phyloP scores from a whole-genome alignment of 2,329 filamentous ascomycete genomes.

The Harringtonia aguacate region DNA sequence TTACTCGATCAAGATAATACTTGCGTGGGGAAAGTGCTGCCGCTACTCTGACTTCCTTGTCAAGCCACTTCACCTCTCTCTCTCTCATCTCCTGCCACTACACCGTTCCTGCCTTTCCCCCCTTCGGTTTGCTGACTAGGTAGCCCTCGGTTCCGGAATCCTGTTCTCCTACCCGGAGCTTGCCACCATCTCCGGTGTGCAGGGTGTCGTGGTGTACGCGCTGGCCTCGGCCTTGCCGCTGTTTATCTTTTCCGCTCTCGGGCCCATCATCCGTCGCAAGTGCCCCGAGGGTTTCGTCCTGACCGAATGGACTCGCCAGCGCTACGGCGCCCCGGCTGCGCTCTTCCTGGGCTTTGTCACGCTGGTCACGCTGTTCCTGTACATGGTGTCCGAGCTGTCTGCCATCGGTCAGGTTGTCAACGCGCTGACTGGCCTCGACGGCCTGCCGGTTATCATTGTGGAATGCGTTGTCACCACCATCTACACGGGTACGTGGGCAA shows the following conservation, averaged over 20 bases:
- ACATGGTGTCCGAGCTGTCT: slow-evolving; percentile 79
- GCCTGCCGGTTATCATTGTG: slow-evolving; percentile 66
- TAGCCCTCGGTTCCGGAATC: slow-evolving; percentile 75
- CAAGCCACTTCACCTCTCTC: slow-evolving; percentile 15
- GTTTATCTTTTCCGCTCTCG: slow-evolving; percentile 62
- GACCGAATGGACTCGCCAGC: slow-evolving; percentile 73
- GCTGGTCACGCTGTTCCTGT: slow-evolving; percentile 71
- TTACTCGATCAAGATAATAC: slow-evolving; percentile 98
- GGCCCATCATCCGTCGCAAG: slow-evolving; percentile 67
- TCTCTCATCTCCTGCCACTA: not conserved
- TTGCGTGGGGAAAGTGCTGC: slow-evolving; percentile 98
- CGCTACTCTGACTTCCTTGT: slow-evolving; percentile 40
- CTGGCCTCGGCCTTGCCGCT: slow-evolving; percentile 62
- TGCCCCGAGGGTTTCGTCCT: slow-evolving; percentile 77
- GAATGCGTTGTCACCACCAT: slow-evolving; percentile 69
- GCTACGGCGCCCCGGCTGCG: slow-evolving; percentile 59
- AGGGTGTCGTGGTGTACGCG: slow-evolving; percentile 69
- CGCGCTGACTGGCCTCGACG: slow-evolving; percentile 62
- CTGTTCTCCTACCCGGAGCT: slow-evolving; percentile 76
- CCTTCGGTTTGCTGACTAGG: slow-evolving; percentile 28
- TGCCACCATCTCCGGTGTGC: slow-evolving; percentile 66
- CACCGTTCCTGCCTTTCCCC: slow-evolving; percentile 7
- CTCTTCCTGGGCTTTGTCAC: slow-evolving; percentile 70
- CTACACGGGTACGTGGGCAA: slow-evolving; percentile 63
- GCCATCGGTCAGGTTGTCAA: slow-evolving; percentile 70